These are phyloP conservation scores for Halenospora varia DNA, from an alignment of 495 filamentous ascomycete species.

Conservation along the genomic window DNA sequence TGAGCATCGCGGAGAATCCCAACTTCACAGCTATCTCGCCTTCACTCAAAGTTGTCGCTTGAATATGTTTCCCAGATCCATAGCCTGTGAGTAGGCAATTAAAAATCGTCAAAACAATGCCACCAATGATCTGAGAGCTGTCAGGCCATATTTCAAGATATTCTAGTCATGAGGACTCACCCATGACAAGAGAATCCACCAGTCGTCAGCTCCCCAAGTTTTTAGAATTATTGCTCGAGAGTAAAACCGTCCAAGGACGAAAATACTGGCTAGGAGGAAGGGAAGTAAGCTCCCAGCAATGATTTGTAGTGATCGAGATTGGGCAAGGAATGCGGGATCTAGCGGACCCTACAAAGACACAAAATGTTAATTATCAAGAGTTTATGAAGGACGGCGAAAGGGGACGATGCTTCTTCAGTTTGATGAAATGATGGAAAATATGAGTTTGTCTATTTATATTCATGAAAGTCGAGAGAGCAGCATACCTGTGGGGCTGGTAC, in stretches of 20 bases:
- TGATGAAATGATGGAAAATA: no score
- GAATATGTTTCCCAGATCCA: neutral
- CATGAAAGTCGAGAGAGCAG: no score
- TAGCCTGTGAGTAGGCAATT: neutral
- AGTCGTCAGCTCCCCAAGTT: slow-evolving; percentile 3
- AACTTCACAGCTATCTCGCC: neutral
- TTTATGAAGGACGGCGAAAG: no score
- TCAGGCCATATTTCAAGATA: neutral
- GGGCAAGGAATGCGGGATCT: no score
- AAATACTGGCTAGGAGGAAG: slow-evolving; percentile 5
- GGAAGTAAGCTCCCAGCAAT: no score
- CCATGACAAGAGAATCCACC: slow-evolving; percentile 9
- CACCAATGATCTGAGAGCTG: neutral
- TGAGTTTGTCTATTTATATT: no score
- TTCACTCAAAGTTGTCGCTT: neutral
- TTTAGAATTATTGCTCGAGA: slow-evolving; percentile 1
- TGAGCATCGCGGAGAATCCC: neutral
- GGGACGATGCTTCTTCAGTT: no score
- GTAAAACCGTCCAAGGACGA: slow-evolving; percentile 9
- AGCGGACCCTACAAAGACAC: no score
- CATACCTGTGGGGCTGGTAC: no score
- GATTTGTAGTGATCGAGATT: no score
- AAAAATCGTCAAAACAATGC: neutral
- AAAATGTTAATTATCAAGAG: no score
- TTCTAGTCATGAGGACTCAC: neutral